Evolutionary conservation across 2,329 filamentous ascomycete genomes (phyloP).

Genomic region (Cordyceps pruinosa): DNA sequence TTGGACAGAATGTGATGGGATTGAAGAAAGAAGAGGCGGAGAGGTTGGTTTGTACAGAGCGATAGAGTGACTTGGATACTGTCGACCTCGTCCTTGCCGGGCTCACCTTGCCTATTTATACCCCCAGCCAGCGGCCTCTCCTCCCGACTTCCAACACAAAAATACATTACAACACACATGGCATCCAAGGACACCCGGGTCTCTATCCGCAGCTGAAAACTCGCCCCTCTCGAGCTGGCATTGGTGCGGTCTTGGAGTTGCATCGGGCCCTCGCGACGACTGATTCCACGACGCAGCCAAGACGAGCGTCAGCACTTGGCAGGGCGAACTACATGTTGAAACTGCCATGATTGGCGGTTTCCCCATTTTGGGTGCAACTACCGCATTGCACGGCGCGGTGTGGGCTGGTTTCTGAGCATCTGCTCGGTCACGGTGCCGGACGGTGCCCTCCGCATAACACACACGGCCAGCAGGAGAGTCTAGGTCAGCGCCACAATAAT

Average conservation of each 20-base stretch:
- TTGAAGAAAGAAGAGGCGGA: neutral
- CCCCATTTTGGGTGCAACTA: neutral
- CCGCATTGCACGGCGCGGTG: neutral
- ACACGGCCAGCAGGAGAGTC: too few species aligned
- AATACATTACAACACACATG: neutral
- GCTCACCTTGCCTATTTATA: neutral
- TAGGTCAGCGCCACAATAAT: too few species aligned
- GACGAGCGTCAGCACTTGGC: conserved; percentile 1
- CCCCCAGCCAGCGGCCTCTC: neutral
- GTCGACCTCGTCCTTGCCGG: neutral
- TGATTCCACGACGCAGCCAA: neutral
- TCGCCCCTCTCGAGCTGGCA: neutral
- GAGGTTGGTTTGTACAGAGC: neutral
- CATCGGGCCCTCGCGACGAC: neutral
- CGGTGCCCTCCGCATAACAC: neutral
- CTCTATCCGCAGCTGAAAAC: neutral
- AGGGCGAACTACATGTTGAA: neutral
- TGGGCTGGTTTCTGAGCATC: neutral
- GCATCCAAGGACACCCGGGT: neutral
- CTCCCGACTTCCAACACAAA: neutral
- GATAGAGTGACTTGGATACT: neutral
- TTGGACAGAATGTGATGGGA: too few species aligned
- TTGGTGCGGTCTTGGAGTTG: neutral
- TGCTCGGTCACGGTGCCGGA: neutral
- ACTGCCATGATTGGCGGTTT: neutral